Base-by-base conservation (phyloP, 371 early-diverging fungal species). In the Chytridiales sp. region DNA sequence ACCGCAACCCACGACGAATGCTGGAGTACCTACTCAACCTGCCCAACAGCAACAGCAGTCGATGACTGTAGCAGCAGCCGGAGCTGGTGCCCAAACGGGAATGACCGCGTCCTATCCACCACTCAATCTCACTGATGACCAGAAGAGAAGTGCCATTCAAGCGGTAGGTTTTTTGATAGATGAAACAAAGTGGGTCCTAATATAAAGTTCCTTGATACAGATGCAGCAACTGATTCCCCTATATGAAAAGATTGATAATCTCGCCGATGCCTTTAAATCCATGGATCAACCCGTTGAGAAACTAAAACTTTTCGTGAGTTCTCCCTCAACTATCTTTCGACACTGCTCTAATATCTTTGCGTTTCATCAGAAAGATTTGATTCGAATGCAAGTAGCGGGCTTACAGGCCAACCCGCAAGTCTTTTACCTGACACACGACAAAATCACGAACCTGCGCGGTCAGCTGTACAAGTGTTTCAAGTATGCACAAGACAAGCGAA, bases 361-460 rank as follows among this genome's bases (percentile, higher is more conserved):
- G 6, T 11, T 51, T 24, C 51, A 51, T 34, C 17, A 34, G 36
- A 38, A 51, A 22, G 19, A 34, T 22, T 11, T 51, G 35, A 31
- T 19, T 9, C 4, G 11, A 15, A 38, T n/a, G n/a, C n/a, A n/a
- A n/a, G n/a, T n/a, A n/a, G n/a, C n/a, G n/a, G n/a, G n/a, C n/a
- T n/a, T n/a, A n/a, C n/a, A n/a, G n/a, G n/a, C n/a, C n/a, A n/a
- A 51, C 15, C 51, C 51, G 24, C 32, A 51, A 22, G 24, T 35
- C 4, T 51, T 22, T 22, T 35, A 5, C 31, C 11, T 27, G 36
- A 35, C 31, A 21, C 51, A 34, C 8, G 51, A 51, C 13, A 11
- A 35, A 5, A 15, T 51, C 6, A n/a, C 8, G 13, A 51, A 36
- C 21, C 13, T 51, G 3, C 31, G 51, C 9, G 21, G 11, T 17